These are phyloP conservation scores for Musa itinerans DNA, from an alignment of 176 grass and related monocot genomes.

Conservation along the genomic window DNA sequence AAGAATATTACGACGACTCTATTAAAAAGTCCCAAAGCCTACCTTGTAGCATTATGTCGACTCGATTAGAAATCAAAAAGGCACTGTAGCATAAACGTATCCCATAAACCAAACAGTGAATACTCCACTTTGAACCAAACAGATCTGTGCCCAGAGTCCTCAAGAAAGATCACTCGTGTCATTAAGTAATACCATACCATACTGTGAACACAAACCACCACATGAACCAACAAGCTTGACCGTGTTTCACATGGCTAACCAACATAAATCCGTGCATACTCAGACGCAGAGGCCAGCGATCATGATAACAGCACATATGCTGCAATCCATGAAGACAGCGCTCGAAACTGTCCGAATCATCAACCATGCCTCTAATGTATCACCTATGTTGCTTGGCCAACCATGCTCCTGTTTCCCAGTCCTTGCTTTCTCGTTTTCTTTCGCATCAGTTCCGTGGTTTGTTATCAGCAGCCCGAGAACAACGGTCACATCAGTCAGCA, in stretches of 20 bases:
- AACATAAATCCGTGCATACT: background rate
- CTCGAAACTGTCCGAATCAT: slow-evolving; percentile 42
- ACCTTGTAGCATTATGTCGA: too few relatives aligned
- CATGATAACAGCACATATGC: slow-evolving; percentile 64
- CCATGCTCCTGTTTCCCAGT: slow-evolving; percentile 12
- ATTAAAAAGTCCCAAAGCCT: too few relatives aligned
- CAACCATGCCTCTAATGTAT: slow-evolving; percentile 43
- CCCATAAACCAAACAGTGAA: too few relatives aligned
- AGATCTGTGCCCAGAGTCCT: too few relatives aligned
- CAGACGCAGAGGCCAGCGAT: slow-evolving; percentile 59
- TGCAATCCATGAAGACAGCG: slow-evolving; percentile 61
- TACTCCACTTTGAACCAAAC: too few relatives aligned
- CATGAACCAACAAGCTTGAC: background rate
- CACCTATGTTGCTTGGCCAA: slow-evolving; percentile 39
- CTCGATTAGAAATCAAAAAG: too few relatives aligned
- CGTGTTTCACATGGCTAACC: background rate
- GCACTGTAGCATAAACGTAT: too few relatives aligned
- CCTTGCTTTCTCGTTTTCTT: slow-evolving; percentile 15
- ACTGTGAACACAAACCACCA: too few relatives aligned
- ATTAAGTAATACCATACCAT: too few relatives aligned
- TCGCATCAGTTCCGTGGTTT: slow-evolving; percentile 24
- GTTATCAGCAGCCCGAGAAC: slow-evolving; percentile 36
- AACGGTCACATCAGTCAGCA: slow-evolving; percentile 51
- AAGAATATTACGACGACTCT: too few relatives aligned
- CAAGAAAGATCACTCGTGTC: too few relatives aligned